Percentiles rank a stretch among this genome's conserved stretches.
Conservation (phyloP, 768 basidiomycete genomes). For the Panaeolus cyanescens region DNA sequence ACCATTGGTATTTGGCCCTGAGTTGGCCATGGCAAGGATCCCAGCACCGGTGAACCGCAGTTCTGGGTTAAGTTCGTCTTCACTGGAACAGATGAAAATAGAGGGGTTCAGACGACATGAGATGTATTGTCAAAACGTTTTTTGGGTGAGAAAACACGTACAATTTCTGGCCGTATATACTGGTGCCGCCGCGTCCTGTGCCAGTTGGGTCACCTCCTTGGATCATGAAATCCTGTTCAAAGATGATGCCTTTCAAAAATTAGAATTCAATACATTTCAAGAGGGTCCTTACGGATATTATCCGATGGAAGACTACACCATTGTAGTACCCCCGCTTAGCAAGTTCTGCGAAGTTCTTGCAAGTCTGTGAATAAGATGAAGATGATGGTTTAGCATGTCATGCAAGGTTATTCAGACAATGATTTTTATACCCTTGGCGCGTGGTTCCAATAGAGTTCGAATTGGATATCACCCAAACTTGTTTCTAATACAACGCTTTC, state of each 20-base stretch:
- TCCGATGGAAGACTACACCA: constrained; percentile 85
- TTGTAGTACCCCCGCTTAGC: constrained; percentile 94
- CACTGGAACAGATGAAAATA: constrained; percentile 40
- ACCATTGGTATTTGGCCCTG: constrained; percentile 92
- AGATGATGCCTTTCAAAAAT: constrained; percentile 1
- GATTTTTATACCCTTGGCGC: constrained; percentile 60
- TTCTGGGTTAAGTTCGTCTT: constrained; percentile 91
- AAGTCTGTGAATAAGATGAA: constrained; percentile 59
- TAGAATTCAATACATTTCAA: not conserved
- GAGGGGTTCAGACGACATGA: constrained; percentile 5
- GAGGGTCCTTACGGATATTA: constrained; percentile 66
- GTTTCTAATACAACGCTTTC: constrained; percentile 80
- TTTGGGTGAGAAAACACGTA: constrained; percentile 36
- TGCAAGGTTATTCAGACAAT: constrained; percentile 2
- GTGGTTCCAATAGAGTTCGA: constrained; percentile 93
- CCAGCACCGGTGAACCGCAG: constrained; percentile 95
- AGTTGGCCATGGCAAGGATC: constrained; percentile 96
- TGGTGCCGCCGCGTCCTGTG: constrained; percentile 89
- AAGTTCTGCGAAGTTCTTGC: constrained; percentile 92
- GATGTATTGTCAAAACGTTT: not conserved
- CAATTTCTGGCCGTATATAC: constrained; percentile 90
- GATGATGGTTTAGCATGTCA: constrained; percentile 12
- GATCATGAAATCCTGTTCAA: constrained; percentile 88
- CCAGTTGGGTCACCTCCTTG: constrained; percentile 97
- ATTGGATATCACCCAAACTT: constrained; percentile 79